phyloP scores from a whole-genome alignment of 179 eudicot species.

The Actinidia chinensis region DNA sequence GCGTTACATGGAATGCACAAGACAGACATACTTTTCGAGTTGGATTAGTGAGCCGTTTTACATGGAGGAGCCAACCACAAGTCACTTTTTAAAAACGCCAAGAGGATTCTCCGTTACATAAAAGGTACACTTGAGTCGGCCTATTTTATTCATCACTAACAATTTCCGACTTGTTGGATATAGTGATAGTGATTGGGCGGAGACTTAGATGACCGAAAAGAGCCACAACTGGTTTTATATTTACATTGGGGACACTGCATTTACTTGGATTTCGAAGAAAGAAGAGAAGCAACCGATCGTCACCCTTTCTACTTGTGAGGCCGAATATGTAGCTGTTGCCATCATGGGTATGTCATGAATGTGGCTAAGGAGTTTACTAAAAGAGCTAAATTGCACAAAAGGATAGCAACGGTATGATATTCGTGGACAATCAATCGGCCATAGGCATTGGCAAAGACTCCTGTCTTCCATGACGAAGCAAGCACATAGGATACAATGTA shows the following conservation, averaged over 20 bases:
- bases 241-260: neutral
- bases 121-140: no score
- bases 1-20: no score
- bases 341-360: neutral
- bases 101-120: no score
- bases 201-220: no score
- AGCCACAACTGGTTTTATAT: neutral
- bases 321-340: neutral
- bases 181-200: neutral
- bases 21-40: no score
- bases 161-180: neutral
- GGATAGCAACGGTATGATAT: neutral
- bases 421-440: neutral
- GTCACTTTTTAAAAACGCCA: no score
- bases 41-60: no score
- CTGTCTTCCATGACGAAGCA: neutral
- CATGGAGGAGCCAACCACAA: no score
- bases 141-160: no score
- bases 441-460: neutral
- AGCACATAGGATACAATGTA: neutral
- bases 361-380: neutral
- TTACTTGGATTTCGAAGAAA: neutral
- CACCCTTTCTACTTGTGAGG: neutral
- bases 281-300: neutral
- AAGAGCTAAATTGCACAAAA: neutral